Percentiles rank a stretch among this genome's conserved stretches.
Conservation (phyloP, 2,329 filamentous ascomycete genomes). For the Podosphaera fusca region DNA sequence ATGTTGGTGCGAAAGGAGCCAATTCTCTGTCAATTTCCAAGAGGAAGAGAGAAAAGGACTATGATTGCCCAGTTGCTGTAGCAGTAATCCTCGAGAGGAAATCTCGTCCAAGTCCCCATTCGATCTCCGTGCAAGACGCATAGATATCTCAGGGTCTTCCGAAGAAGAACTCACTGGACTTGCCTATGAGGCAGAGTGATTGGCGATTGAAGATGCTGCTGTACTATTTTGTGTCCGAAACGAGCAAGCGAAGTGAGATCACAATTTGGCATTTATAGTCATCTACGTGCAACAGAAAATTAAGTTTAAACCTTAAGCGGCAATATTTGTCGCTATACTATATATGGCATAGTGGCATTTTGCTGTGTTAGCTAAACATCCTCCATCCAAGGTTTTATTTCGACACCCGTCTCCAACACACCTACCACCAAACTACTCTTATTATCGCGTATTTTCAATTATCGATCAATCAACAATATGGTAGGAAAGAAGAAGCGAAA, state of each 20-base stretch:
- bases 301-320: too few relatives aligned
- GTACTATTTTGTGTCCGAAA: too few relatives aligned
- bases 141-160: conserved; percentile 21
- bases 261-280: too few relatives aligned
- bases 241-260: too few relatives aligned
- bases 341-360: background rate
- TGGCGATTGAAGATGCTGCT: conserved; percentile 17
- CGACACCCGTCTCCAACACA: background rate
- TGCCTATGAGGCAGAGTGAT: conserved; percentile 22
- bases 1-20: conserved; percentile 30
- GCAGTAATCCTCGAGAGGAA: conserved; percentile 20
- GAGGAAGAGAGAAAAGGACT: conserved; percentile 27
- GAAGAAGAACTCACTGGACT: conserved; percentile 21
- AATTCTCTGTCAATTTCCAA: conserved; percentile 21
- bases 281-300: too few relatives aligned
- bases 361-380: background rate
- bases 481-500: conserved; percentile 86
- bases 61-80: conserved; percentile 28
- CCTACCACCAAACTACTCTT: background rate
- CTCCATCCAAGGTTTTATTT: background rate
- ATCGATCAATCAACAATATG: conserved; percentile 12
- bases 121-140: conserved; percentile 23
- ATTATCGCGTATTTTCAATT: too few relatives aligned
- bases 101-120: conserved; percentile 18
- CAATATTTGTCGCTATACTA: background rate